Conservation (phyloP, 305 asterid genomes). For the Fraxinus albicans region DNA sequence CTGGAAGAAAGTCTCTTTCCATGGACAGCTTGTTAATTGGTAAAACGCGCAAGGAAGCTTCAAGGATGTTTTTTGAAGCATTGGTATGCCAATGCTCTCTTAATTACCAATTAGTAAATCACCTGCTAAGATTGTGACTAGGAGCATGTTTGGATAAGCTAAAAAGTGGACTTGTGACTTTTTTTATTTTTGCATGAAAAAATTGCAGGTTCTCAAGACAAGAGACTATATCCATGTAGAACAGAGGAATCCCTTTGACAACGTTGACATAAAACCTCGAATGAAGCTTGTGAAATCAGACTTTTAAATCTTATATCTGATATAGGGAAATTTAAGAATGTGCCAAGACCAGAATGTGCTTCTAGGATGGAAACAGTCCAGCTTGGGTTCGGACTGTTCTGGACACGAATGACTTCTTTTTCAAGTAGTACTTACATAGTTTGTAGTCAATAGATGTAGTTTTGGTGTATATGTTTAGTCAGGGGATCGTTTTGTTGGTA, state of each 20-base stretch:
- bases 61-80: conserved; percentile 50
- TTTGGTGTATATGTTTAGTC: not conserved
- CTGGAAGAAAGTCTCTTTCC: conserved; percentile 55
- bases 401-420: conserved; percentile 22
- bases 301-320: not conserved
- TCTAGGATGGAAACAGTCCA: conserved; percentile 14
- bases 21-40: conserved; percentile 66
- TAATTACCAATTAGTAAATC: not conserved
- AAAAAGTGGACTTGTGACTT: not conserved
- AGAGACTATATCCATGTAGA: conserved; percentile 82
- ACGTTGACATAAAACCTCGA: conserved; percentile 52
- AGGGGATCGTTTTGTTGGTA: not conserved
- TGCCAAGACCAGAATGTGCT: not conserved
- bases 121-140: not conserved
- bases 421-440: conserved; percentile 21
- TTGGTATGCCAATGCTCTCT: conserved; percentile 47
- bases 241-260: conserved; percentile 55
- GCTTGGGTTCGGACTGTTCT: not conserved
- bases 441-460: conserved; percentile 25
- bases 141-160: not conserved
- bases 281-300: conserved; percentile 60
- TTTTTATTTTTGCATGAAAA: not conserved
- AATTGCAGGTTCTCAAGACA: conserved; percentile 73
- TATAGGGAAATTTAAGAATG: not conserved
- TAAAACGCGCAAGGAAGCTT: conserved; percentile 94